phyloP scores from a whole-genome alignment of 352 stramenopile species.

The Globisporangium carolinianum region DNA sequence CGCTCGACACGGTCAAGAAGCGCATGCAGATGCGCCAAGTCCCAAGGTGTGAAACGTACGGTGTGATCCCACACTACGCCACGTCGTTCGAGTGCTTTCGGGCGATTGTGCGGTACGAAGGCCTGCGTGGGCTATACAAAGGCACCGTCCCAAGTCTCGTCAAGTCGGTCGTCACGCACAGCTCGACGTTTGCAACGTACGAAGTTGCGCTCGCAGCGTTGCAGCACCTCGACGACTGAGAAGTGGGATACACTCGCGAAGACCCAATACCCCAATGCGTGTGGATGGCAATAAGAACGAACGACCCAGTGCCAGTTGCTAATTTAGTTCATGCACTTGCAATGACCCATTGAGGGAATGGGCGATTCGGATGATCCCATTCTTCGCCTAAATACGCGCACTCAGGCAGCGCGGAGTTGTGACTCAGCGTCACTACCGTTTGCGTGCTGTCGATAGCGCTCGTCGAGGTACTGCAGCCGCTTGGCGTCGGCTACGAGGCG shows the following conservation, averaged over 20 bases:
- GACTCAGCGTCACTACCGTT: conserved; percentile 8
- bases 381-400: conserved; percentile 1
- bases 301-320: no score
- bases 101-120: conserved; percentile 58
- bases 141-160: conserved; percentile 69
- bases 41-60: conserved; percentile 47
- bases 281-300: no score
- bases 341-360: no score
- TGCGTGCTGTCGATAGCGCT: neutral
- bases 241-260: no score
- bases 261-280: no score
- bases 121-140: conserved; percentile 70
- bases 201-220: conserved; percentile 46
- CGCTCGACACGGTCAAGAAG: conserved; percentile 95
- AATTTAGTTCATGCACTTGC: no score
- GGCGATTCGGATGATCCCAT: no score
- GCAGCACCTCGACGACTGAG: conserved; percentile 14
- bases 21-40: conserved; percentile 89
- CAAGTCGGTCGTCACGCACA: conserved; percentile 76
- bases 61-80: conserved; percentile 57
- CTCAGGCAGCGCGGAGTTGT: neutral
- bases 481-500: conserved; percentile 69
- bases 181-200: conserved; percentile 73
- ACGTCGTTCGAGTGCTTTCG: conserved; percentile 51
- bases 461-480: conserved; percentile 55